These are phyloP conservation scores for Fusarium anthophilum DNA, from an alignment of 2,329 filamentous ascomycete genomes.

Conservation along the genomic window DNA sequence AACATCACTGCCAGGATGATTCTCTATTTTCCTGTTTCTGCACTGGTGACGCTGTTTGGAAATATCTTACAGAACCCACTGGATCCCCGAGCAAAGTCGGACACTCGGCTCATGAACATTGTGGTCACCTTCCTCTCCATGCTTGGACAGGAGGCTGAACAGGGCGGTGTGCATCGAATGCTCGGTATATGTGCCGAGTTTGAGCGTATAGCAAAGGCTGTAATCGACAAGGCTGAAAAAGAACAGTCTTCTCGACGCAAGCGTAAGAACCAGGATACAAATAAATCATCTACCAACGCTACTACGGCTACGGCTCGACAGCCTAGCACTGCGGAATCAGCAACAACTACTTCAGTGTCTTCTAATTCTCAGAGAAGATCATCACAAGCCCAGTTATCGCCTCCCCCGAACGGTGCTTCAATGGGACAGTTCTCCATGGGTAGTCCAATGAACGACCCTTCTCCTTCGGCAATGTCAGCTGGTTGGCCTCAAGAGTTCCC, in stretches of 20 bases:
- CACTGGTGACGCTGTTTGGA: conserved; percentile 92
- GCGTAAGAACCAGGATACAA: conserved; percentile 74
- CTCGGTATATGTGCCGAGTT: conserved; percentile 95
- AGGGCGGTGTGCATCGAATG: conserved; percentile 93
- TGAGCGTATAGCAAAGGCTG: conserved; percentile 88
- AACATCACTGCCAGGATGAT: conserved; percentile 71
- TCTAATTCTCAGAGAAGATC: conserved; percentile 16
- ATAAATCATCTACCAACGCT: conserved; percentile 22
- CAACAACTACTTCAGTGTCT: conserved; percentile 1
- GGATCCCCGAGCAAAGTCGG: conserved; percentile 86
- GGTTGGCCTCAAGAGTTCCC: conserved; percentile 61
- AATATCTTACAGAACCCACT: conserved; percentile 96
- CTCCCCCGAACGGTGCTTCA: conserved; percentile 37
- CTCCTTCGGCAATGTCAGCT: conserved; percentile 55
- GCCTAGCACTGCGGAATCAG: conserved; percentile 8
- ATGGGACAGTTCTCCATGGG: conserved; percentile 39
- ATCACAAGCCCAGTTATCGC: conserved; percentile 42
- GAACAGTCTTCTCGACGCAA: conserved; percentile 84
- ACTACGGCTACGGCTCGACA: conserved; percentile 24
- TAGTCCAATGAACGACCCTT: conserved; percentile 50
- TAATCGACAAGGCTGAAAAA: conserved; percentile 90
- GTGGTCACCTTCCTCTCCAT: conserved; percentile 93
- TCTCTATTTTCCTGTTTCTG: conserved; percentile 95
- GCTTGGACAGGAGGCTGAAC: conserved; percentile 88
- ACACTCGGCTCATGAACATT: conserved; percentile 89